Evolutionary conservation across 345 rosid genomes (phyloP).

Genomic region (Nasturtium officinale): DNA sequence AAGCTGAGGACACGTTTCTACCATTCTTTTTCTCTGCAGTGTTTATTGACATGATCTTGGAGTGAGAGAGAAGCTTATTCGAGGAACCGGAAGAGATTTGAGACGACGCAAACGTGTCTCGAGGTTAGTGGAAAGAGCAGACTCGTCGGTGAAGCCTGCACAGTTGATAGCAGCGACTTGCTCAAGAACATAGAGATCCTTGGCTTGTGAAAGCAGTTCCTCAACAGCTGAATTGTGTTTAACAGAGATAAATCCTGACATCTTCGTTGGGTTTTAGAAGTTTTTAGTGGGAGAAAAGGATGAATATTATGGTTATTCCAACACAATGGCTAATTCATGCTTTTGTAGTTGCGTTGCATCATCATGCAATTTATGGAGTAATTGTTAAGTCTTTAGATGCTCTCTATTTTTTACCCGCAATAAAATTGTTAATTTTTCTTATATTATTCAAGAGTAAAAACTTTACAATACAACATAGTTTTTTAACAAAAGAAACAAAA

Average conservation of each 20-base stretch:
- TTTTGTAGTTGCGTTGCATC: constrained; percentile 8
- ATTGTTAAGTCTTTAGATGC: no score
- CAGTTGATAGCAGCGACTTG: constrained; percentile 72
- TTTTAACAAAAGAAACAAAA: no score
- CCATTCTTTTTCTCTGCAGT: no score
- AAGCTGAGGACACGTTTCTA: background rate
- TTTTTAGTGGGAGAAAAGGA: background rate
- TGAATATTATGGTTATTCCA: background rate
- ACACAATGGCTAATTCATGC: constrained; percentile 48
- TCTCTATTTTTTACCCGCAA: no score
- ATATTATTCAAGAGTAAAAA: background rate
- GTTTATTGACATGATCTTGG: constrained; percentile 42
- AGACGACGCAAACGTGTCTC: constrained; percentile 73
- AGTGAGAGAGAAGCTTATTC: constrained; percentile 10
- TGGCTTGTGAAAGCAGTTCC: constrained; percentile 59
- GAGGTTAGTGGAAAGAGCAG: constrained; percentile 59
- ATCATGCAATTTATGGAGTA: background rate
- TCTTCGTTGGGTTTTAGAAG: constrained; percentile 9
- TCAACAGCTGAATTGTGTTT: constrained; percentile 69
- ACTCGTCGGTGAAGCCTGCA: constrained; percentile 49
- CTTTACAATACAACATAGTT: no score
- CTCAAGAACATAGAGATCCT: constrained; percentile 66
- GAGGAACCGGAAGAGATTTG: constrained; percentile 59
- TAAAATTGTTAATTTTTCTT: no score
- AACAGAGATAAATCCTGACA: constrained; percentile 56